Conservation (phyloP, 352 stramenopile species). For the Globisporangium camurandrum region DNA sequence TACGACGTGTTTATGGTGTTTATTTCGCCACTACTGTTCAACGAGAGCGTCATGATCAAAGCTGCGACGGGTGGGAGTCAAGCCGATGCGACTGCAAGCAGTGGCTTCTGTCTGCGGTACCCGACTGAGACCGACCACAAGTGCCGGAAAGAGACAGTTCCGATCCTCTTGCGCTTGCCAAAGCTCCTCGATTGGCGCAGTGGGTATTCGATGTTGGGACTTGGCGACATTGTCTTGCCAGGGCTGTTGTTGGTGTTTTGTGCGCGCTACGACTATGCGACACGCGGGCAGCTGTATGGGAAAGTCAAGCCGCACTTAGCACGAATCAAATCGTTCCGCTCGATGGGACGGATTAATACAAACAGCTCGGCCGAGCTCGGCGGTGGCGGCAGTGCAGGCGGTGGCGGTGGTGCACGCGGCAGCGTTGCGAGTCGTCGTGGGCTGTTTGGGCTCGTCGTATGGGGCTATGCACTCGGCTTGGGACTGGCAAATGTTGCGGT, state of each 20-base stretch:
- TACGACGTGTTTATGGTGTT: conserved; percentile 98
- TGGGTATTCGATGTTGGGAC: conserved; percentile 89
- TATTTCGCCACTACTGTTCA: conserved; percentile 87
- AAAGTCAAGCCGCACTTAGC: conserved; percentile 40
- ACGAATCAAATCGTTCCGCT: conserved; percentile 29
- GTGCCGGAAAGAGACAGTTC: conserved; percentile 82
- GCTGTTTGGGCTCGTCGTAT: conserved; percentile 78
- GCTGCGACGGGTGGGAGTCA: conserved; percentile 85
- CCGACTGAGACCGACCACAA: conserved; percentile 48
- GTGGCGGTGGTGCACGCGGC: too few relatives aligned
- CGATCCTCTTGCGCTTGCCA: conserved; percentile 92
- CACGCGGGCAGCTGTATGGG: conserved; percentile 58
- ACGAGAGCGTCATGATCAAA: conserved; percentile 93
- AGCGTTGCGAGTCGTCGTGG: too few relatives aligned
- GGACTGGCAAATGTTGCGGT: conserved; percentile 92
- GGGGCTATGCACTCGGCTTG: conserved; percentile 92
- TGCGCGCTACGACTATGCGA: conserved; percentile 90
- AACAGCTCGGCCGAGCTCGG: conserved; percentile 30
- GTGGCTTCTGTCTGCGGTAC: conserved; percentile 68
- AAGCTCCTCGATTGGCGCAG: conserved; percentile 91
- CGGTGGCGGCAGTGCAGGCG: conserved; percentile 15
- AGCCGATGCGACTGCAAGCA: conserved; percentile 26
- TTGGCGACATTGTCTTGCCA: conserved; percentile 95
- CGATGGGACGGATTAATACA: not conserved
- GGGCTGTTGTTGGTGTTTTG: conserved; percentile 94